Base-by-base conservation (phyloP, 495 filamentous ascomycete species). In the Pseudoneurospora amorphoporcata region DNA sequence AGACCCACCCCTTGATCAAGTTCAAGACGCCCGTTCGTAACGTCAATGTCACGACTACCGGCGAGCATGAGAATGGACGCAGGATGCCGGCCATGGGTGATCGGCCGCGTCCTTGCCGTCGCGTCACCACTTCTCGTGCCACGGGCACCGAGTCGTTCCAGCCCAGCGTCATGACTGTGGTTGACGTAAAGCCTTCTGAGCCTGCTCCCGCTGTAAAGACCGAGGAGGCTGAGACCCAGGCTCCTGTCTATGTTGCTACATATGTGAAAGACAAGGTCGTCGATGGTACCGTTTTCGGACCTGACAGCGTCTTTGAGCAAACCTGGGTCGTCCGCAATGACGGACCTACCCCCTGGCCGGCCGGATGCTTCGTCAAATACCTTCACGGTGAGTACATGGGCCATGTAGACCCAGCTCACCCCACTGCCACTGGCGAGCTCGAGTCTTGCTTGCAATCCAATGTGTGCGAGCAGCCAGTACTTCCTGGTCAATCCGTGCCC, bases 321-420 rank as follows among this genome's bases (percentile, higher is more conserved):
- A 92, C 91, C 4, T 99, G 96, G 96, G 91, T 92, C 47, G 86
- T 99, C 41, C 89, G 89, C 79, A 98, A 98, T 78, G 91, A 89
- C 12, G 95, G 95, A 32, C 90, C 87, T 2, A 78, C 80, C 38
- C 77, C 88, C 29, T 99, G 95, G 95, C 96, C 96, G 40, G 88
- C 88, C 53, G 95, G 94, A 71, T 95, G 92, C 86, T 91, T 90
- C 71, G 92, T 98, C 75, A 93, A 91, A 81, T 98, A 94, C 76
- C 89, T 94, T 70, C 93, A 94, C 68, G 95, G 95, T 70, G 96
- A 98, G 78, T 91, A 92, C 79, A 98, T 99, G 96, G 92, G 94
- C 76, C 90, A 94, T 73, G 85, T 97, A 69, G 92, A 96, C 78
- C 84, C 90, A 35, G 86, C 83, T 69, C 93, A 92, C 80, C 92